These are phyloP conservation scores for Colletotrichum lini DNA, from an alignment of 2,329 filamentous ascomycete species.

Conservation along the genomic window DNA sequence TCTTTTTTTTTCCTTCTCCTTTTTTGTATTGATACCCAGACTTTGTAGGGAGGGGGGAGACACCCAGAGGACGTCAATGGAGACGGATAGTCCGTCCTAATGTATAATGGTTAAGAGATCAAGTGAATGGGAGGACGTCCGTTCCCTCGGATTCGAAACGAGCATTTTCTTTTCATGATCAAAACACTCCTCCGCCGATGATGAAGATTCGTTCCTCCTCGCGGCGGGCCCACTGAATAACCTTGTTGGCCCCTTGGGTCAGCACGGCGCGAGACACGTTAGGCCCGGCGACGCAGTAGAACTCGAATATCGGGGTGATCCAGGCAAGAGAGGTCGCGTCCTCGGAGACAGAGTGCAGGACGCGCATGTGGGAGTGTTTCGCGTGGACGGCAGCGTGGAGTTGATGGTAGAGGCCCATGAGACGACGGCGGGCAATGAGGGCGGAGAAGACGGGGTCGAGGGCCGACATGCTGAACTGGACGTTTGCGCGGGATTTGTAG, in stretches of 20 bases:
- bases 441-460: constrained; percentile 77
- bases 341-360: constrained; percentile 83
- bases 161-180: not conserved
- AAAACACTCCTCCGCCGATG: constrained; percentile 94
- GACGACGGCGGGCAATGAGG: constrained; percentile 74
- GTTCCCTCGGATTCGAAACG: too few relatives aligned
- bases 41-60: not conserved
- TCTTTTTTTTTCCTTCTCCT: too few relatives aligned
- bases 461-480: constrained; percentile 94
- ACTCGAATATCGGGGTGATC: constrained; percentile 91
- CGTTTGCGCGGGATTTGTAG: constrained; percentile 94
- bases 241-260: constrained; percentile 87
- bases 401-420: constrained; percentile 88
- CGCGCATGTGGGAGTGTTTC: constrained; percentile 86
- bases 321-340: constrained; percentile 88
- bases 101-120: constrained; percentile 13
- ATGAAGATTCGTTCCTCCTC: constrained; percentile 98
- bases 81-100: not conserved
- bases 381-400: constrained; percentile 89
- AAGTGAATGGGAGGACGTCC: not conserved
- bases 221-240: constrained; percentile 90
- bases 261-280: constrained; percentile 75
- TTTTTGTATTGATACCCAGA: constrained; percentile 17
- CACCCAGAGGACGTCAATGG: not conserved
- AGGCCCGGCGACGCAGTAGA: constrained; percentile 94